A percentile compares a stretch with the other conserved stretches of the same genome.
These are phyloP conservation scores for Penicillium desertorum DNA, from an alignment of 495 filamentous ascomycete genomes.

Conservation along the genomic window DNA sequence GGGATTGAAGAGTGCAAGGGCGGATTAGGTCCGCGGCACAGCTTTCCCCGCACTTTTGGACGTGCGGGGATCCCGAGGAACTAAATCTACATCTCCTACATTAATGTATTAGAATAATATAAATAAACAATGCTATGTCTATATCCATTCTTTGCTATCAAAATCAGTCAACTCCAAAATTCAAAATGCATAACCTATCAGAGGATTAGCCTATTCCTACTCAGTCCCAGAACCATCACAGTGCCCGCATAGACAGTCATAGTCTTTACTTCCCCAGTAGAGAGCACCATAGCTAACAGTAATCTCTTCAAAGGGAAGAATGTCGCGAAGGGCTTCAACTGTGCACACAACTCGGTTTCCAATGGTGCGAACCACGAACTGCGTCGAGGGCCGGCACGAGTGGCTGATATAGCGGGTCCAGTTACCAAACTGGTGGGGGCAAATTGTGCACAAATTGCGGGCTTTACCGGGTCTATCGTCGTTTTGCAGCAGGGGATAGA, in stretches of 20 bases:
- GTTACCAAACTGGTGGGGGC: slow-evolving; percentile 33
- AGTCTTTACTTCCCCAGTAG: slow-evolving; percentile 24
- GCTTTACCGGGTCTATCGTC: slow-evolving; percentile 1
- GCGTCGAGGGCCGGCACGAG: slow-evolving; percentile 57
- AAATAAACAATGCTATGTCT: neutral
- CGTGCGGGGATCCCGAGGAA: slow-evolving; percentile 12
- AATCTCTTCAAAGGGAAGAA: slow-evolving; percentile 36
- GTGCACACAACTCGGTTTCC: slow-evolving; percentile 26
- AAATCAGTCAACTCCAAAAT: neutral
- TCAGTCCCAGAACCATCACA: neutral
- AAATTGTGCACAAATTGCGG: neutral
- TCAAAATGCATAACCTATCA: neutral
- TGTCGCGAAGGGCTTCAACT: slow-evolving; percentile 26
- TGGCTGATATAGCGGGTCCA: slow-evolving; percentile 74
- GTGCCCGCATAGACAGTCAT: slow-evolving; percentile 22
- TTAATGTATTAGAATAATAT: too few relatives aligned
- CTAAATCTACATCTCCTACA: neutral
- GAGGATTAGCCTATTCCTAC: neutral
- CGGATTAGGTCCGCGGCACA: neutral
- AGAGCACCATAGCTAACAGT: slow-evolving; percentile 32
- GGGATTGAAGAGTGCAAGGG: neutral
- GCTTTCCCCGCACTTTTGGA: slow-evolving; percentile 17
- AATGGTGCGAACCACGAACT: slow-evolving; percentile 21
- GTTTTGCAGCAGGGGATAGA: slow-evolving; percentile 5
- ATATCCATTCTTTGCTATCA: neutral